A percentile compares a stretch with the other conserved stretches of the same genome.
phyloP scores from a whole-genome alignment of 2,329 filamentous ascomycete species.

The Penicillium sp. region DNA sequence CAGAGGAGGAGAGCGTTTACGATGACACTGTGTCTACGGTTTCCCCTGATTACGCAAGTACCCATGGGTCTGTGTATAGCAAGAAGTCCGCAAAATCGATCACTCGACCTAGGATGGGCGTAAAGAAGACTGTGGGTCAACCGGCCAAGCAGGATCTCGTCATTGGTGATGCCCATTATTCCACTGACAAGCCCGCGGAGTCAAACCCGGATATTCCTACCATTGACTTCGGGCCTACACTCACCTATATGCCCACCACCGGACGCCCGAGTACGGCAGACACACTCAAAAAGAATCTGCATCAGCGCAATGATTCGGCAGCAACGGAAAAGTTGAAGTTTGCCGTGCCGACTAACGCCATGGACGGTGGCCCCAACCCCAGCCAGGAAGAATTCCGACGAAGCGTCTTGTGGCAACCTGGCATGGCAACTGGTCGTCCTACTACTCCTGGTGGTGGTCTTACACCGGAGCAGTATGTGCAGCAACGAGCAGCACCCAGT shows the following conservation, averaged over 20 bases:
- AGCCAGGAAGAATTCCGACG: conserved; percentile 55
- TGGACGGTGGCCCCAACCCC: conserved; percentile 39
- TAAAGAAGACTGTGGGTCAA: conserved; percentile 72
- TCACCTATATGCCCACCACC: conserved; percentile 61
- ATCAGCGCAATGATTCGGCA: conserved; percentile 35
- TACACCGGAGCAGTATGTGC: conserved; percentile 78
- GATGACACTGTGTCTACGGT: conserved; percentile 59
- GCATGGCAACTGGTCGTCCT: conserved; percentile 50
- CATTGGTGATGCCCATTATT: conserved; percentile 49
- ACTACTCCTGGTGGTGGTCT: conserved; percentile 55
- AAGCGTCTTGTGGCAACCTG: conserved; percentile 77
- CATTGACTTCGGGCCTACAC: conserved; percentile 82
- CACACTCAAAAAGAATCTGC: conserved; percentile 43
- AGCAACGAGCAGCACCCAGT: conserved; percentile 65
- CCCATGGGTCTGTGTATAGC: conserved; percentile 53
- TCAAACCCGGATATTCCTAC: conserved; percentile 61
- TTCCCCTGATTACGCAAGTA: conserved; percentile 77
- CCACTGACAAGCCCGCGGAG: conserved; percentile 33
- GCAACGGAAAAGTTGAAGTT: conserved; percentile 31
- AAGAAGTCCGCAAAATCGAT: conserved; percentile 41
- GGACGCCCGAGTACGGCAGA: conserved; percentile 57
- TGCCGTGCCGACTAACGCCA: conserved; percentile 21
- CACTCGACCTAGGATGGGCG: conserved; percentile 68
- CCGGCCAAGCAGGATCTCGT: conserved; percentile 45
- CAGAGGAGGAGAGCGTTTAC: conserved; percentile 49